phyloP scores from a whole-genome alignment of 805 yeast genomes.

The Torulaspora maleeae region DNA sequence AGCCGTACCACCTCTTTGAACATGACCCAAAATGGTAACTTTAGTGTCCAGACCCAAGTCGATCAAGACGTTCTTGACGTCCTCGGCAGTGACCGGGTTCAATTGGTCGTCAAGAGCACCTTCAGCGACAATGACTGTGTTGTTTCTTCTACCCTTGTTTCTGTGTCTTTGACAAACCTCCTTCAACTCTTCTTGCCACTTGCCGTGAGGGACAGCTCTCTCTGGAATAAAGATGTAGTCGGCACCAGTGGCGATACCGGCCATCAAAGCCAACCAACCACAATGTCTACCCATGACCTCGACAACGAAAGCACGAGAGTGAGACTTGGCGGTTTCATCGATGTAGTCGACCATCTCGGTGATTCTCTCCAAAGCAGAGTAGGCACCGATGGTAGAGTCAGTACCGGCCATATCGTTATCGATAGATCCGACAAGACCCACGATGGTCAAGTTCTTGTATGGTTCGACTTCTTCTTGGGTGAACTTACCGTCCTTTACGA shows the following conservation, averaged over 20 bases:
- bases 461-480: constrained; percentile 55
- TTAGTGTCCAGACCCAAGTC: constrained; percentile 89
- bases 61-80: constrained; percentile 77
- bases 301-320: constrained; percentile 93
- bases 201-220: constrained; percentile 68
- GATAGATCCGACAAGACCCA: constrained; percentile 94
- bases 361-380: constrained; percentile 86
- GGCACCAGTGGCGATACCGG: constrained; percentile 95
- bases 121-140: constrained; percentile 95
- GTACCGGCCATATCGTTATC: constrained; percentile 98
- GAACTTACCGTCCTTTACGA: constrained; percentile 51
- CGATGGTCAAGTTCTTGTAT: constrained; percentile 72
- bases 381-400: constrained; percentile 95
- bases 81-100: constrained; percentile 72
- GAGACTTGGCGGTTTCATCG: constrained; percentile 96
- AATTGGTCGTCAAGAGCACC: constrained; percentile 87
- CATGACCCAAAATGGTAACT: constrained; percentile 93
- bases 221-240: constrained; percentile 94
- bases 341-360: constrained; percentile 93
- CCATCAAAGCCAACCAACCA: constrained; percentile 98
- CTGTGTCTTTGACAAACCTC: constrained; percentile 75
- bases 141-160: constrained; percentile 82
- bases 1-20: constrained; percentile 98
- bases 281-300: constrained; percentile 99
- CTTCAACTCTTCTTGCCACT: constrained; percentile 80